Percentiles rank a stretch among this genome's conserved stretches.
Conservation (phyloP, 2,329 filamentous ascomycete genomes). For the Talaromyces albobiverticillius region DNA sequence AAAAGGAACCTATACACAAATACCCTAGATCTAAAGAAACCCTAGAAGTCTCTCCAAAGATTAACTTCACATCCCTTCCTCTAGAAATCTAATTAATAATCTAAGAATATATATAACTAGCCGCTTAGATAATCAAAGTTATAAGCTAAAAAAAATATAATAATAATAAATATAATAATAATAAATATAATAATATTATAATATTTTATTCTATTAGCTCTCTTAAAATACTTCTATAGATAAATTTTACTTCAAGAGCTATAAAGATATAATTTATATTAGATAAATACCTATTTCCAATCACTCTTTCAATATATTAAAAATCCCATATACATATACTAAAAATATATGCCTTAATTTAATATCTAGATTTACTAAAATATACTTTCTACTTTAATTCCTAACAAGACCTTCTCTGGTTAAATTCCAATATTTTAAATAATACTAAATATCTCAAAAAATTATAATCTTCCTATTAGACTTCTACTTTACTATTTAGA, state of each 20-base stretch:
- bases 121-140: neutral
- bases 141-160: neutral
- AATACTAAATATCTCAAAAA: neutral
- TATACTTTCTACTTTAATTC: constrained; percentile 3
- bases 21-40: neutral
- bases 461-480: neutral
- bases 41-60: neutral
- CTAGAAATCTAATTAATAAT: neutral
- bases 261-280: neutral
- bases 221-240: neutral
- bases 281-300: neutral
- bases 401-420: neutral
- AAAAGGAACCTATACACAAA: neutral
- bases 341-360: neutral
- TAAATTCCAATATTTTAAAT: neutral
- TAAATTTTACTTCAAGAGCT: neutral
- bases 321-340: neutral
- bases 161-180: neutral
- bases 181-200: neutral
- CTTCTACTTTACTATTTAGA: neutral
- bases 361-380: constrained; percentile 1
- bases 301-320: neutral
- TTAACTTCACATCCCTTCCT: neutral
- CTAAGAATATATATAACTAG: neutral
- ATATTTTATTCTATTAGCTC: neutral